These are phyloP conservation scores for Neurospora sp. DNA, from an alignment of 495 filamentous ascomycete genomes.

Conservation along the genomic window DNA sequence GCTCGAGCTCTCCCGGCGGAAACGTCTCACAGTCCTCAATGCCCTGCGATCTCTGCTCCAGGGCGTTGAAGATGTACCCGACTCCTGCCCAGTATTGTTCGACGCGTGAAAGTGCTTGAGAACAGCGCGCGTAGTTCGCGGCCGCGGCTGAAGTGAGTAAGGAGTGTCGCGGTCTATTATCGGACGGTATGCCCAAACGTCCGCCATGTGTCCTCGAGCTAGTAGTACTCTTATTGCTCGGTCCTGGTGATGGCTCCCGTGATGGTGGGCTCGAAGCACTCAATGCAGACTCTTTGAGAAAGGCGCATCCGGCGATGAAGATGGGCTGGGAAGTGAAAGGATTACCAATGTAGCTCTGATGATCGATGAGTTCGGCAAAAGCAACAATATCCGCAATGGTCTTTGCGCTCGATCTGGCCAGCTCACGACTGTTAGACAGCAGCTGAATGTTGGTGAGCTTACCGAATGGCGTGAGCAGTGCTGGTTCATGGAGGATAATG, in stretches of 20 bases:
- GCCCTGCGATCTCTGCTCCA: slow-evolving; percentile 81
- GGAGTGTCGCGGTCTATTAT: slow-evolving; percentile 54
- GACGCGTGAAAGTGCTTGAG: slow-evolving; percentile 65
- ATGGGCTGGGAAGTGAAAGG: slow-evolving; percentile 85
- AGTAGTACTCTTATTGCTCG: slow-evolving; percentile 11
- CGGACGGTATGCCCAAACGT: slow-evolving; percentile 14
- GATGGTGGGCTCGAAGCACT: slow-evolving; percentile 47
- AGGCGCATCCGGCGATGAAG: slow-evolving; percentile 81
- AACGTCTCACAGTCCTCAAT: slow-evolving; percentile 74
- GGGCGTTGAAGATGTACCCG: slow-evolving; percentile 72
- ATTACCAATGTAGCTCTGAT: slow-evolving; percentile 71
- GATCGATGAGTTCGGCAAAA: slow-evolving; percentile 69
- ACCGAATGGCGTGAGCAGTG: slow-evolving; percentile 65
- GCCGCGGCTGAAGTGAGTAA: slow-evolving; percentile 65
- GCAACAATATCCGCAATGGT: slow-evolving; percentile 77
- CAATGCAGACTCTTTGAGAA: slow-evolving; percentile 68
- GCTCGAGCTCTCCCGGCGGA: slow-evolving; percentile 68
- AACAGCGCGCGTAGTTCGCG: slow-evolving; percentile 72
- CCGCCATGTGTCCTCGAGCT: neutral
- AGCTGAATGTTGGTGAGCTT: slow-evolving; percentile 51
- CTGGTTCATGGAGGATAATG: slow-evolving; percentile 74
- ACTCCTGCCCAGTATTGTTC: slow-evolving; percentile 76
- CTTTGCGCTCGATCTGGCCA: slow-evolving; percentile 82
- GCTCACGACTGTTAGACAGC: slow-evolving; percentile 64
- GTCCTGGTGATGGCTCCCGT: slow-evolving; percentile 35